Conservation (phyloP, 768 basidiomycete species). For the Boletus bicolor region DNA sequence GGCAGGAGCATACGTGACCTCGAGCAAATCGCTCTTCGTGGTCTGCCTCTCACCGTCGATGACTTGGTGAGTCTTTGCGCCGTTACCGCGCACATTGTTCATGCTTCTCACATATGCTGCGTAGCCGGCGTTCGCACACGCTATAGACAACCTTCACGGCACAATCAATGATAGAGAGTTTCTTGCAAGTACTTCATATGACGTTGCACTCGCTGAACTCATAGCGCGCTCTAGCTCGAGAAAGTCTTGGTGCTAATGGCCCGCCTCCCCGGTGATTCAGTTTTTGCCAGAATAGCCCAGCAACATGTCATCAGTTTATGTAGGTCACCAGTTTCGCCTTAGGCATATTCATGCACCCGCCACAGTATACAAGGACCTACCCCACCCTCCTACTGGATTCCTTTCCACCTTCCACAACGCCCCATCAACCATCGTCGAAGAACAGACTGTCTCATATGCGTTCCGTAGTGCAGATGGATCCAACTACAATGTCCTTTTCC, state of each 20-base stretch:
- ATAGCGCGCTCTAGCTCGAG: constrained; percentile 52
- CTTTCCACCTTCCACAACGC: constrained; percentile 28
- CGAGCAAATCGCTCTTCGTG: constrained; percentile 27
- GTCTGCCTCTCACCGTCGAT: constrained; percentile 19
- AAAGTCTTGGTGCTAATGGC: constrained; percentile 59
- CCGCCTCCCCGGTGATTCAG: constrained; percentile 36
- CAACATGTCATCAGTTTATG: constrained; percentile 51
- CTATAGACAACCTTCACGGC: constrained; percentile 40
- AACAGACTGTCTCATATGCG: constrained; percentile 40
- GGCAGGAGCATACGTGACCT: constrained; percentile 27
- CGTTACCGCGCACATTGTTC: not conserved
- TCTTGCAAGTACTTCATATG: constrained; percentile 40
- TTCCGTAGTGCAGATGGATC: constrained; percentile 61
- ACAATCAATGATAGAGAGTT: constrained; percentile 57
- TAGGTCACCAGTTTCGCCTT: constrained; percentile 37
- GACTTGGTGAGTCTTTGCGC: constrained; percentile 28
- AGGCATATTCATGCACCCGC: not conserved
- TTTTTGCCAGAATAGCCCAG: constrained; percentile 40
- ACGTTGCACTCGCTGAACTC: constrained; percentile 1
- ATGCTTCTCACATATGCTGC: not conserved
- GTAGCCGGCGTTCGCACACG: constrained; percentile 51
- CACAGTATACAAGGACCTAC: constrained; percentile 75
- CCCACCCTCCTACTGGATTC: constrained; percentile 65
- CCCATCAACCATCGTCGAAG: not conserved
- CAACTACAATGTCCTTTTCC: constrained; percentile 53